These are phyloP conservation scores for Heliamphora pulchella DNA, from an alignment of 179 eudicot genomes.

Conservation along the genomic window DNA sequence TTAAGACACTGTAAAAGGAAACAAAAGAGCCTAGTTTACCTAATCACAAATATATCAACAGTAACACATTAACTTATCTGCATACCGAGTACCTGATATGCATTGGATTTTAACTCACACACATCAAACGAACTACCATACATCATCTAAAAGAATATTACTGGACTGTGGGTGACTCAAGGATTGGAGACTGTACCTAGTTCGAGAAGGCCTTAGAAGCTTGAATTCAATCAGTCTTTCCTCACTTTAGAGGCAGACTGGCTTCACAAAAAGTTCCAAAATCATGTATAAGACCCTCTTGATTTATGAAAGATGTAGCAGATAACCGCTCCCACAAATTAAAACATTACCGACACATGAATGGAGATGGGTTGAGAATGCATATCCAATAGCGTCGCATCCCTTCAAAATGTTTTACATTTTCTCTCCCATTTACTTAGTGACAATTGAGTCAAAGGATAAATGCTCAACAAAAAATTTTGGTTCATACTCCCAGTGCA, in stretches of 20 bases:
- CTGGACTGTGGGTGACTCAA: not conserved
- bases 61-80: not conserved
- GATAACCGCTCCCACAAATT: not conserved
- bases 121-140: not conserved
- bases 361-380: not conserved
- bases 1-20: not conserved
- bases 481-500: not conserved
- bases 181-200: not conserved
- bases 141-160: not conserved
- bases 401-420: no score
- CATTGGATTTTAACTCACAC: not conserved
- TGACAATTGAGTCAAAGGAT: not conserved
- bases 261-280: not conserved
- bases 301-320: not conserved
- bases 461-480: not conserved
- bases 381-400: not conserved
- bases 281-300: not conserved
- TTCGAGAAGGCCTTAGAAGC: not conserved
- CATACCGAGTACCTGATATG: not conserved
- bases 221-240: slow-evolving; percentile 3
- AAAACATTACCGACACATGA: not conserved
- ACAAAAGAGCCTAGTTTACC: not conserved
- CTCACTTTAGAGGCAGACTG: not conserved
- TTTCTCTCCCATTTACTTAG: not conserved
- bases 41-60: not conserved